Evolutionary conservation across 1,139 yeast genomes (phyloP).

Genomic region (Geotrichum candidum): DNA sequence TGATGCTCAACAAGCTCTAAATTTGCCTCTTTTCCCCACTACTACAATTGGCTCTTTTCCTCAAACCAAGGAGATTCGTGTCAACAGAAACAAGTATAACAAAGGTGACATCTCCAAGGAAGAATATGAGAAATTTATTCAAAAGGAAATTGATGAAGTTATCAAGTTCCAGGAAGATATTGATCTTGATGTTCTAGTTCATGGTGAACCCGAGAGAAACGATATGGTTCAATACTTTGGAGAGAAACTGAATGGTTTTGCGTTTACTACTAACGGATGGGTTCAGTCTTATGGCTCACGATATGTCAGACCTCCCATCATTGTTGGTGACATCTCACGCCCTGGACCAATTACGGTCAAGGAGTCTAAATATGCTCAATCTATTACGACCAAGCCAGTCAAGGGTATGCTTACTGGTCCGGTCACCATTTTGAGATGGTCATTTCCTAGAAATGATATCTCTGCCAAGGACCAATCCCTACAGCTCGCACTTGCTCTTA

Average conservation of each 20-base stretch:
- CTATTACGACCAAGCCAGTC: slow-evolving; percentile 89
- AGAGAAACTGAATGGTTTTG: slow-evolving; percentile 96
- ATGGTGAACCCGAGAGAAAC: slow-evolving; percentile 99
- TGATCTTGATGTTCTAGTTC: slow-evolving; percentile 95
- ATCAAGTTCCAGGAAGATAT: slow-evolving; percentile 98
- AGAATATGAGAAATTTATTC: slow-evolving; percentile 92
- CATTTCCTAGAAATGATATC: slow-evolving; percentile 99
- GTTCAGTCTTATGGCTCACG: slow-evolving; percentile 99
- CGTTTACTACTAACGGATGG: slow-evolving; percentile 99
- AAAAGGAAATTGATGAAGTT: slow-evolving; percentile 91
- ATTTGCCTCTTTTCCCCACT: slow-evolving; percentile 98
- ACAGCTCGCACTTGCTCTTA: slow-evolving; percentile 94
- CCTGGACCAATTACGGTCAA: slow-evolving; percentile 98
- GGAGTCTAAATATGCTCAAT: slow-evolving; percentile 98
- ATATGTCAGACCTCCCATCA: slow-evolving; percentile 98
- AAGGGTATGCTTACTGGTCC: slow-evolving; percentile 99
- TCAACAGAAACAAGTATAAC: slow-evolving; percentile 95
- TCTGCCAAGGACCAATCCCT: slow-evolving; percentile 91
- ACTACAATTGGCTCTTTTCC: slow-evolving; percentile 99
- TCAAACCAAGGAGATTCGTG: slow-evolving; percentile 97
- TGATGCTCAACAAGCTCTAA: slow-evolving; percentile 82
- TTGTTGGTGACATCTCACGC: slow-evolving; percentile 98
- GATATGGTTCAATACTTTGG: slow-evolving; percentile 99
- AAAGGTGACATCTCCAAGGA: slow-evolving; percentile 94
- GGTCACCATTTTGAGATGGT: slow-evolving; percentile 98